phyloP scores from a whole-genome alignment of 192 early-diverging fungal genomes.

The Gigaspora rosea region DNA sequence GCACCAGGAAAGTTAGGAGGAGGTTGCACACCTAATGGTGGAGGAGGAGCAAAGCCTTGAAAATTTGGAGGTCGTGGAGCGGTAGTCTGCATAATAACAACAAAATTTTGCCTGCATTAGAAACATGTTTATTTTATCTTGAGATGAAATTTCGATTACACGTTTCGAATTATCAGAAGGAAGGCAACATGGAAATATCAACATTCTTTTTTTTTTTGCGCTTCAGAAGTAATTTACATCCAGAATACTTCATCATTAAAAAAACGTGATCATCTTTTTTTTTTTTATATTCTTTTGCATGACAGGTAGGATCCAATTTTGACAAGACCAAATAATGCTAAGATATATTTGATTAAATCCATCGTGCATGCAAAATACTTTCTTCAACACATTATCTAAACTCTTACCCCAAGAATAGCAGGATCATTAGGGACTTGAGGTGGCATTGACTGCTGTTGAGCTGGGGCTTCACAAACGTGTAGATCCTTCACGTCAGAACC shows the following conservation, averaged over 20 bases:
- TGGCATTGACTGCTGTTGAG: slow-evolving; percentile 54
- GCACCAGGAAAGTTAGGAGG: slow-evolving; percentile 33
- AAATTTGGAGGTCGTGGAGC: slow-evolving; percentile 42
- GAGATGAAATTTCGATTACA: neutral
- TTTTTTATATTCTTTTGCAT: no score
- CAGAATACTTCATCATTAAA: slow-evolving; percentile 10
- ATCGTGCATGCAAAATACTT: no score
- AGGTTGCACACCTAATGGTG: slow-evolving; percentile 23
- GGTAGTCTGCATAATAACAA: slow-evolving; percentile 37
- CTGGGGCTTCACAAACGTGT: slow-evolving; percentile 62
- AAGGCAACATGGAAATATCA: slow-evolving; percentile 41
- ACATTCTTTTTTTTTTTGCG: neutral
- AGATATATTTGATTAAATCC: no score
- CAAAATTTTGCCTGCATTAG: neutral
- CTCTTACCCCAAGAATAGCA: slow-evolving; percentile 70
- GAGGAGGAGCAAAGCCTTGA: slow-evolving; percentile 29
- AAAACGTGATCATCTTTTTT: neutral
- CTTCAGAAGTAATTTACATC: no score
- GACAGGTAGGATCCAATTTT: neutral
- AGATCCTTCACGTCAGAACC: slow-evolving; percentile 92
- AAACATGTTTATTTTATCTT: neutral
- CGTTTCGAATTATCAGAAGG: slow-evolving; percentile 41
- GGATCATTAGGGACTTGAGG: slow-evolving; percentile 79
- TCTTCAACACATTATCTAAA: neutral
- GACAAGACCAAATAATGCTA: neutral